A percentile compares a stretch with the other conserved stretches of the same genome.
Evolutionary conservation across 2,329 filamentous ascomycete species (phyloP).

Genomic region (Ceratocystis smalleyi): DNA sequence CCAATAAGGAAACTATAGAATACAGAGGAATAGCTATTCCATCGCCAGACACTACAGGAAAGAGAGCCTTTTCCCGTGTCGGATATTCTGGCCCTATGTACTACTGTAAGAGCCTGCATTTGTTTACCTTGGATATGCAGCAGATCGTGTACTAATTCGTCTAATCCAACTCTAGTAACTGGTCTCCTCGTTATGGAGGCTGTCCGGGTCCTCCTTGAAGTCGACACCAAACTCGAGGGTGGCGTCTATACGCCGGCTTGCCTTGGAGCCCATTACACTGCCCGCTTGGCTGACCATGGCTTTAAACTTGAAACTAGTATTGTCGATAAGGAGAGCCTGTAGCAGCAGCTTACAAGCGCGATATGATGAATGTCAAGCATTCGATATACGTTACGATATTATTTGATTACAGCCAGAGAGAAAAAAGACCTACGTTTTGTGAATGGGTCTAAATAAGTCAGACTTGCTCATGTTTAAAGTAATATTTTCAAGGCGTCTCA

Average conservation of each 20-base stretch:
- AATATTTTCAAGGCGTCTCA: conserved; percentile 11
- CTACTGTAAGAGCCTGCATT: conserved; percentile 32
- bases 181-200: conserved; percentile 48
- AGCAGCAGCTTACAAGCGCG: background rate
- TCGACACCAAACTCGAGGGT: conserved; percentile 44
- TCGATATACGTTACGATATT: conserved; percentile 16
- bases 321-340: conserved; percentile 20
- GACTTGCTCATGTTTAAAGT: conserved; percentile 12
- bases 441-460: conserved; percentile 3
- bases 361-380: conserved; percentile 11
- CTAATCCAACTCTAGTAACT: conserved; percentile 35
- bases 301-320: conserved; percentile 46
- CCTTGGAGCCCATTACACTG: conserved; percentile 50
- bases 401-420: conserved; percentile 8
- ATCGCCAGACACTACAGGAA: conserved; percentile 22
- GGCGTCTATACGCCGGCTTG: conserved; percentile 59
- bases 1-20: conserved; percentile 44
- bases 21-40: conserved; percentile 42
- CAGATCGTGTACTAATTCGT: background rate
- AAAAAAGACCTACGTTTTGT: conserved; percentile 7
- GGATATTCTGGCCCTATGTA: conserved; percentile 44
- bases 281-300: conserved; percentile 44
- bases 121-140: background rate
- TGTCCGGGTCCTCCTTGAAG: conserved; percentile 48
- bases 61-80: conserved; percentile 40